Base-by-base conservation (phyloP, 768 basidiomycete species). In the Botryobasidium botryosum region DNA sequence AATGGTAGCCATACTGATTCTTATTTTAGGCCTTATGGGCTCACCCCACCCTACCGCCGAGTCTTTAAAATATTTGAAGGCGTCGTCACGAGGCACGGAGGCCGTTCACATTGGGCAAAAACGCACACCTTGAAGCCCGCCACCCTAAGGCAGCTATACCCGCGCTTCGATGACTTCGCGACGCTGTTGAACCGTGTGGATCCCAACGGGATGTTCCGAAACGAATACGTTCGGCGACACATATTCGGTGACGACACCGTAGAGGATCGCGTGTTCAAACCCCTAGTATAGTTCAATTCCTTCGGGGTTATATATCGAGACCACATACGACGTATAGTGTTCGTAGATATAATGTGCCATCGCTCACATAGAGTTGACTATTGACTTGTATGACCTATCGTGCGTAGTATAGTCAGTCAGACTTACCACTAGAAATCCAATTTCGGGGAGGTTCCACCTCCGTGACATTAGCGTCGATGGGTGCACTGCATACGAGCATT, bases 101-200 rank as follows among this genome's bases (percentile, higher is more conserved):
- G 88, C 5, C 70, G 84, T 38, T 90, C 92, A 6, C 92, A 97
- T 64, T 97, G 92, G 92, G 92, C 90, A 0, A 97, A 97, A 61
- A 71, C 84, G 18, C 92, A 96, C 58, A 62, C 64, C 20, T 68
- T 91, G 29, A 65, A 68, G 35, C 81, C 82, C 2, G 66, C 68
- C 36, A 61, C 65, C 26, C 69, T 94, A 44, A 71, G 72, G 42
- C 56, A 54, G 44, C 61, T 82, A 8, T 97, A 97, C 62, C 83
- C 90, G 18, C 70, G 66, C 48, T 94, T 88, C 61, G 72, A 76
- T 52, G 75, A 79, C 53, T 96, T 86, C 62, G 62, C 71, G 23
- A 57, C 61, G 35, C 72, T 91, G 39, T 61, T 90, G 35, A 59
- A 74, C 35, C 57, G 65, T 6, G 76, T 80, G 17, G 92, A 96